Evolutionary conservation across 176 grass and related monocot genomes (phyloP), one percentile per base, ranked within the genome.

Genomic region (Pontederia paniculata): DNA sequence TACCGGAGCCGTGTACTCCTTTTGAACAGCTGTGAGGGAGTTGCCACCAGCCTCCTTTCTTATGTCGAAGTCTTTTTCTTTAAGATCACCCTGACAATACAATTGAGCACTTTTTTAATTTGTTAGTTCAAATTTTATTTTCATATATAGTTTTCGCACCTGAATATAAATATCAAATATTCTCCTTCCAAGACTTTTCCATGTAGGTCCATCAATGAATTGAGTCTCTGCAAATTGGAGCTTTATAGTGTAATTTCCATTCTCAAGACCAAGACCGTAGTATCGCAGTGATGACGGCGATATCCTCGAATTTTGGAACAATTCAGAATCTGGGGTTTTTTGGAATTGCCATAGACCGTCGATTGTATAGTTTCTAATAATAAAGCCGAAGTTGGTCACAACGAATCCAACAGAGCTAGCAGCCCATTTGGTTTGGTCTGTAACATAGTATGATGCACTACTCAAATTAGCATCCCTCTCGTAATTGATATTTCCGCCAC

Each of bases 51-150:
- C 90, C 4, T 53, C 50, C 66, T 86, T 95, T 70, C 55, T 96
- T 71, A 96, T 86, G 60, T 96, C 85, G 13, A 96, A 89, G 48
- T 96, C 75, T 49, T 89, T 88, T 45, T 76, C 76, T 69, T 73
- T 73, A 17, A 63, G 78, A 52, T 18, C 71, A 22, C 85, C 90
- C 90, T 96, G n/a, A 65, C 20, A 57, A 53, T 0, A 43, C 16
- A 20, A 12, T 15, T 18, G 45, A 44, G 58, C 11, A 18, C 41
- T 23, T 17, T 42, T n/a, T n/a, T n/a, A n/a, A 19, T 16, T 9
- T 43, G 17, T 9, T 43, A n/a, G 17, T 16, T 2, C 11, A 17
- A 45, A 42, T 44, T 10, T 9, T 12, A 3, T 17, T 20, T 42
- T n/a, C 23, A 42, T 16, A 51, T 82, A 54, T 82, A 56, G 44